Evolutionary conservation across 208 protist species (phyloP).

Genomic region (Leishmania tarentolae): DNA sequence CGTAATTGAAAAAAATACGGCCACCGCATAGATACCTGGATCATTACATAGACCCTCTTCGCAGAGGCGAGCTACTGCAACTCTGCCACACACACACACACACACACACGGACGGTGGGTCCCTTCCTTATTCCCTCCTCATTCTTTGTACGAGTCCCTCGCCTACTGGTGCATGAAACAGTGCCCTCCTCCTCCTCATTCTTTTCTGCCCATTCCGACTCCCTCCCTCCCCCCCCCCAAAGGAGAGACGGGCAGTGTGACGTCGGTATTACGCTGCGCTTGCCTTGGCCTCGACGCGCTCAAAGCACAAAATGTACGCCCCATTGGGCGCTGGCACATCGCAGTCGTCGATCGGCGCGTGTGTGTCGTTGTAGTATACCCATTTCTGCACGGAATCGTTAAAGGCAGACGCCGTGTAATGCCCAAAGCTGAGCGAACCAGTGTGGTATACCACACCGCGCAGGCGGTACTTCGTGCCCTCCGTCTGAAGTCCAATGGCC

Average conservation of each 20-base stretch:
- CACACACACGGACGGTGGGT: background rate
- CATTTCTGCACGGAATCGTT: constrained; percentile 59
- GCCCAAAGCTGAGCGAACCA: constrained; percentile 74
- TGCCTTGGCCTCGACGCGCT: constrained; percentile 31
- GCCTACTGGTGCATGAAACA: background rate
- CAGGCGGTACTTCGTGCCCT: constrained; percentile 59
- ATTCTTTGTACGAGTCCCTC: background rate
- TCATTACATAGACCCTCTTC: background rate
- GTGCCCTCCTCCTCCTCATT: background rate
- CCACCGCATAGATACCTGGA: background rate
- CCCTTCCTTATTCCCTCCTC: background rate
- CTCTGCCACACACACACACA: background rate
- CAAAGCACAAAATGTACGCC: constrained; percentile 84
- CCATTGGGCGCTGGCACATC: constrained; percentile 31
- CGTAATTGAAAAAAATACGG: background rate
- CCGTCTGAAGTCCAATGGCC: constrained; percentile 19
- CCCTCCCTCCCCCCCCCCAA: background rate
- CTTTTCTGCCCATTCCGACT: background rate
- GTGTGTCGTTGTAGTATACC: constrained; percentile 80
- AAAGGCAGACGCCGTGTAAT: constrained; percentile 77
- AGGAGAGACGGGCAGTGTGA: background rate
- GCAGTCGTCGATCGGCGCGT: constrained; percentile 27
- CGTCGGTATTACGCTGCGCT: background rate
- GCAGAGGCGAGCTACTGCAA: background rate
- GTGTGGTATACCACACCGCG: constrained; percentile 79